Conservation (phyloP, 2,329 filamentous ascomycete genomes). For the Nannizzia gypsea region DNA sequence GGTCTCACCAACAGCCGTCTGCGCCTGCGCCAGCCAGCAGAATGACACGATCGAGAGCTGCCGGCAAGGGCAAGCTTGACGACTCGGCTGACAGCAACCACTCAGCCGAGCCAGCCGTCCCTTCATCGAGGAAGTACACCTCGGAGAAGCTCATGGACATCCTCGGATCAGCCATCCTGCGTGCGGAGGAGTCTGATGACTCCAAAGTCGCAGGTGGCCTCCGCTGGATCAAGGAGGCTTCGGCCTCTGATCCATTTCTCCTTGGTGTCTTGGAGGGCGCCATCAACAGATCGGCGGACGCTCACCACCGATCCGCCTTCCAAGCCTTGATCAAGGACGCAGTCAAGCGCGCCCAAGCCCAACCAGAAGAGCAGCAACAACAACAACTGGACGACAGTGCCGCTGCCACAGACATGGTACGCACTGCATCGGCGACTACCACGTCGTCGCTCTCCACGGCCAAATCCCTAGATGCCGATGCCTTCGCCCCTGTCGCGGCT, state of each 20-base stretch:
- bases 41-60: conserved; percentile 10
- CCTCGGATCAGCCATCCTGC: conserved; percentile 20
- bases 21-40: background rate
- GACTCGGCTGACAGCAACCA: conserved; percentile 12
- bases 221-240: conserved; percentile 20
- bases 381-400: conserved; percentile 6
- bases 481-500: conserved; percentile 19
- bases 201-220: conserved; percentile 21
- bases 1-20: background rate
- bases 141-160: conserved; percentile 21
- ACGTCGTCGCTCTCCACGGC: conserved; percentile 31
- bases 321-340: conserved; percentile 23
- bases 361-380: background rate
- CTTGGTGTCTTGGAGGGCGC: conserved; percentile 23
- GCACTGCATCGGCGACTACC: conserved; percentile 16
- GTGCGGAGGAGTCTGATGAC: conserved; percentile 22
- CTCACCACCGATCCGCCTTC: conserved; percentile 21
- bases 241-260: conserved; percentile 22
- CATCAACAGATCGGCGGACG: conserved; percentile 20
- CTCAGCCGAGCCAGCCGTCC: conserved; percentile 8
- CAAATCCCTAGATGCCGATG: conserved; percentile 28
- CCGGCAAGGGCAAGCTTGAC: conserved; percentile 7
- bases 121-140: conserved; percentile 17
- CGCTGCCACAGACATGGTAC: conserved; percentile 13
- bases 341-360: conserved; percentile 15